Base-by-base conservation (phyloP, 306 rosid genomes). In the Cucurbita moschata region DNA sequence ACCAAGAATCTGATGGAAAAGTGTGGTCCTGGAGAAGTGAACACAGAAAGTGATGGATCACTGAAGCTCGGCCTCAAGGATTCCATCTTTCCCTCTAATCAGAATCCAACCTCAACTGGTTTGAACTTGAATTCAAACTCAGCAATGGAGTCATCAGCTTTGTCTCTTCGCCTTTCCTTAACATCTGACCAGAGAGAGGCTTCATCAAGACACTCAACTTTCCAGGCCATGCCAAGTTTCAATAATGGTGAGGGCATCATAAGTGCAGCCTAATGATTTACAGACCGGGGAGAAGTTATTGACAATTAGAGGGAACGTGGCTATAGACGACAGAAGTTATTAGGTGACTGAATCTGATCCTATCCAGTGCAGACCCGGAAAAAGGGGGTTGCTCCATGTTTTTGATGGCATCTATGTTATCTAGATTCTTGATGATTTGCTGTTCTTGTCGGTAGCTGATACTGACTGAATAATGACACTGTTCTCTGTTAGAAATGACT, bases 91-190 rank as follows among this genome's bases (percentile, higher is more conserved):
- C 71, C 81, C 23, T 79, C 76, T 55, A 80, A 85, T 30, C 81
- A 68, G 46, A 52, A 85, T 10, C 55, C 84, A 7, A 55, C 73
- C 6, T 71, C 65, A 10, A 56, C 91, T 7, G 85, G 81, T 80
- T 66, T 78, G 30, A 78, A 79, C 75, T 70, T 83, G 58, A 82
- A 83, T 66, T 79, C 77, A 52, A 86, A 79, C 54, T 75, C 89
- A 21, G 13, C 84, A 3, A 64, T 74, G 40, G 96, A 88, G 43
- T 75, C 87, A 4, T 5, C 54, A 18, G 63, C 83, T n/a, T 85
- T 94, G 42, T 84, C 95, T 56, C 96, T 94, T 16, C 87, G 90
- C 40, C 85, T 95, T 53, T 85, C 96, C 74, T 85, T 91, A 86
- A 83, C 88, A 16, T 79, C 89, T 49, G 87, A 87, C 75, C 87